Evolutionary conservation across 345 rosid genomes (phyloP).

Genomic region (Streptanthus diversifolius): DNA sequence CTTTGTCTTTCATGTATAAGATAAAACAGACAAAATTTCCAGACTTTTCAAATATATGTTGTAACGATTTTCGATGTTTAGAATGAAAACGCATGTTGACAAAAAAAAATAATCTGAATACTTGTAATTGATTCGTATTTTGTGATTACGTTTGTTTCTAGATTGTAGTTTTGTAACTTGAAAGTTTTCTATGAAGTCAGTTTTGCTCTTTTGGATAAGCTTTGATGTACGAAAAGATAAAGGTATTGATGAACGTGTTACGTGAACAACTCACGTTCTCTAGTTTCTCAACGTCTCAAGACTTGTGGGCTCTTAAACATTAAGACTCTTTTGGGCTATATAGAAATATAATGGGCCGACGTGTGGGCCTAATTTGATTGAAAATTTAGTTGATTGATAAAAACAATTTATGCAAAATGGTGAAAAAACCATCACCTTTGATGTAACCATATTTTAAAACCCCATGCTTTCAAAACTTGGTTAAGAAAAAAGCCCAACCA

Average conservation of each 20-base stretch:
- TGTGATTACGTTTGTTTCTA: background rate
- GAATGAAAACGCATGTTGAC: background rate
- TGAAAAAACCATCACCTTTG: background rate
- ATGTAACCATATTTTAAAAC: too few species aligned
- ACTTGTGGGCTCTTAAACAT: too few species aligned
- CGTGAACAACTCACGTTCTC: too few species aligned
- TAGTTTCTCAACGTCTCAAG: too few species aligned
- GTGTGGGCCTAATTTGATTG: background rate
- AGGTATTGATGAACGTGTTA: too few species aligned
- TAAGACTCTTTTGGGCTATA: background rate
- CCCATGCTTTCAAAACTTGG: too few species aligned
- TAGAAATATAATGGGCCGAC: background rate
- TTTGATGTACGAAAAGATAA: background rate
- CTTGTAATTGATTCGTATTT: background rate
- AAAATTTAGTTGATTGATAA: too few species aligned
- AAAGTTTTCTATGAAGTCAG: background rate
- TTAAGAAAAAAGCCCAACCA: too few species aligned
- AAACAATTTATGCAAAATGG: background rate
- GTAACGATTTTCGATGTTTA: background rate
- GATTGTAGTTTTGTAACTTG: too few species aligned
- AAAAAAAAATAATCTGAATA: too few species aligned
- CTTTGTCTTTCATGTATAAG: background rate
- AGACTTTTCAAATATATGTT: background rate
- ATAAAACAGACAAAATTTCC: background rate
- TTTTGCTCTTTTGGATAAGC: too few species aligned